Base-by-base conservation (phyloP, 345 rosid species). In the Sisymbrium altissimum region DNA sequence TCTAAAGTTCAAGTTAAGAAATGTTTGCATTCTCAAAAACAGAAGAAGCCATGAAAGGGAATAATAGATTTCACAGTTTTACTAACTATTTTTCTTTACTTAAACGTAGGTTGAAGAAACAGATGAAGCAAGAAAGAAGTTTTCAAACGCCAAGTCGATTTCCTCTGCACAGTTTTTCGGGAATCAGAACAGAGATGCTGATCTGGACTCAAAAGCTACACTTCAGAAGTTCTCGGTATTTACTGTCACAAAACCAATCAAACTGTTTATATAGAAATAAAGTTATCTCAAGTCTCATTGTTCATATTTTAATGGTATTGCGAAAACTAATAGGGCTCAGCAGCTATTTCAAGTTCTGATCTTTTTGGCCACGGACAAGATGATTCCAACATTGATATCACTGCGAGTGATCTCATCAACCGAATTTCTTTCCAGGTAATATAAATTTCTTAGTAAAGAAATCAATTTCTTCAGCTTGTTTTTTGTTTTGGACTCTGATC, bases 51-150 rank as follows among this genome's bases (percentile, higher is more conserved):
- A 56, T 14, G 13, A 66, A 40, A 62, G 25, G 23, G 5, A 29
- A 1, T 7, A 1, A 6, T 23, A 23, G 25, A 4, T 41, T 7
- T 9, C 54, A 21, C 17, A 29, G 9, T 30, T 9, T 50, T 29
- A 10, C 27, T 21, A 25, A 61, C 56, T 41, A 1, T 2, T 1
- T 41, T 10, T n/a, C n/a, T 7, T 70, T 61, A 10, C 7, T 32
- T 32, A 6, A 32, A 29, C n/a, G 66, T 64, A 96, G 97, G 81
- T 88, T 74, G 86, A 89, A 73, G 99, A 96, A 81, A 79, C 89
- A 17, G 98, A 96, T 82, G 98, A 96, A 80, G 99, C 99, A 41
- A 86, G 97, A 82, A 92, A 85, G 85, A 96, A 92, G 84, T 96
- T 90, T 81, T 79, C 96, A 35, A 92, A 89, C 72, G 99, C 99